Conservation (phyloP, 345 rosid genomes). For the Physaria fendleri region DNA sequence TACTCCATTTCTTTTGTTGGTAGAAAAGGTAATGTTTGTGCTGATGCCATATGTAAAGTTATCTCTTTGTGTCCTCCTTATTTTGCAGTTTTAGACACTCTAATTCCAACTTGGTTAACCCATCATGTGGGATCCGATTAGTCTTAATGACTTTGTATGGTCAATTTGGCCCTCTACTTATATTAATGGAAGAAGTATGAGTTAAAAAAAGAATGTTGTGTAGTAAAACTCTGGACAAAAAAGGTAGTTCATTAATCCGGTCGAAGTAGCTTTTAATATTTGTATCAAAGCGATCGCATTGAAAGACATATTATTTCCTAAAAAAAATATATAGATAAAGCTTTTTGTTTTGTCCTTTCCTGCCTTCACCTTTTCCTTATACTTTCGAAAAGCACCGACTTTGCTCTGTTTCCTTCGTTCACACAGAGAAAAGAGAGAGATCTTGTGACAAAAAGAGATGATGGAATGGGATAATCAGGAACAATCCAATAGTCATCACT, state of each 20-base stretch:
- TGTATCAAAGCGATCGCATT: background rate
- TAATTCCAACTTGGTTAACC: no score
- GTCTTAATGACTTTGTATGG: no score
- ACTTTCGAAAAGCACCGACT: constrained; percentile 32
- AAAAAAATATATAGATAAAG: constrained; percentile 4
- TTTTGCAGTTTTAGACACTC: no score
- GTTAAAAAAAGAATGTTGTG: no score
- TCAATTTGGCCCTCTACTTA: no score
- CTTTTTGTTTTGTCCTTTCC: constrained; percentile 27
- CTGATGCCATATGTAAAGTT: no score
- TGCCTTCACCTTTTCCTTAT: constrained; percentile 33
- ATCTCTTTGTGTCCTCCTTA: no score
- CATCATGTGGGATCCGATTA: no score
- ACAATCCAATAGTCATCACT: constrained; percentile 27
- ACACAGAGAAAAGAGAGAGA: constrained; percentile 13
- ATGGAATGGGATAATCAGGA: constrained; percentile 50
- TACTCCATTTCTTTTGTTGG: no score
- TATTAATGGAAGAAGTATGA: no score
- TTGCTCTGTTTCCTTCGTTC: constrained; percentile 31
- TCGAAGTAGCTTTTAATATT: background rate
- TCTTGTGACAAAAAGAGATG: constrained; percentile 23
- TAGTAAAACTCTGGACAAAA: no score
- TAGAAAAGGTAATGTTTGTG: no score
- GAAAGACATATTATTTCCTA: background rate
- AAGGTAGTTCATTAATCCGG: background rate